Evolutionary conservation across 225 moss, liverwort and hornwort species (phyloP), one percentile per base, ranked within the genome.

Genomic region (Bryoerythrophyllum caledonicum): DNA sequence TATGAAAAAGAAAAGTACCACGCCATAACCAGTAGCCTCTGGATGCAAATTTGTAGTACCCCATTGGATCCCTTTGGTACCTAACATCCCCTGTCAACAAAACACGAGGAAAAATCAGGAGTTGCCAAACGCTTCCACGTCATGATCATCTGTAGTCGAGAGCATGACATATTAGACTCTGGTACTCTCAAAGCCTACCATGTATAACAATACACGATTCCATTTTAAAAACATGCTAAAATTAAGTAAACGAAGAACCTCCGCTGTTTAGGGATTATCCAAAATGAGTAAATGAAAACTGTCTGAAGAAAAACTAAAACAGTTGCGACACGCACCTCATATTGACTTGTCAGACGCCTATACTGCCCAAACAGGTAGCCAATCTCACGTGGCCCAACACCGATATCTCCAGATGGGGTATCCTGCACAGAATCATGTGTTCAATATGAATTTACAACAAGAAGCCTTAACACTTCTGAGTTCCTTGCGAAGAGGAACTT

Each of bases 21-120:
- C 86, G 81, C 99, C 99, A 78, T 93, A 99, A 82, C 99, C 99
- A 76, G 99, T 99, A 71, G 99, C 99, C 85, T 95, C 95, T 25
- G 93, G 95, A 69, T 93, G 91, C 60, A 93, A 82, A 77, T 90
- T 91, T 72, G 93, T 82, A 37, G 89, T 90, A 82, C 99, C 99
- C 99, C 95, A 99, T 74, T 93, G 95, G 67, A 86, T 86, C 38
- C 95, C 88, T 72, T 95, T 93, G 34, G 93, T 84, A 72, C 93
- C 84, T 81, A 95, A 76, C 81, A 91, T 70, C 69, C 93, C 91
- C 99, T 99, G 90, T 76, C 55, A 71, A 82, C 3, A 56, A 28
- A 73, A 58, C 12, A 40, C 20, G 25, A 30, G 62, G 37, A 70
- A 48, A 35, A 15, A 67, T 81, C 48, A 76, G 57, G 16, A 72